These are phyloP conservation scores for Backusella westeae DNA, from an alignment of 192 early-diverging fungal genomes.

Conservation along the genomic window DNA sequence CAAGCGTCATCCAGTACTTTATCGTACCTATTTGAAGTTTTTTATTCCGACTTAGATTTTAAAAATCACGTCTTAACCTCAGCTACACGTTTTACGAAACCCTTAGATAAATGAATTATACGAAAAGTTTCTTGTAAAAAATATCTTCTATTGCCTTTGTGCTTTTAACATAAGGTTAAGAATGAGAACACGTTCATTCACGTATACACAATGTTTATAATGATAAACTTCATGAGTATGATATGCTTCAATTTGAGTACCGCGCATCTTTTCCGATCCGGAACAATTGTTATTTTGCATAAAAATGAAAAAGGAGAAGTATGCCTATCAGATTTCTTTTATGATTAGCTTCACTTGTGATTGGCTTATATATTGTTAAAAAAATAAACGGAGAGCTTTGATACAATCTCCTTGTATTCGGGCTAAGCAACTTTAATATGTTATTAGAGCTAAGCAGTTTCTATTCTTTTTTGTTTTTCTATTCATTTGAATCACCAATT, in stretches of 20 bases:
- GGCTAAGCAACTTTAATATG: neutral
- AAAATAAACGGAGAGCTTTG: neutral
- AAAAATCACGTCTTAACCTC: too few relatives aligned
- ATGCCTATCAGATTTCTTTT: neutral
- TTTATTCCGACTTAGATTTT: too few relatives aligned
- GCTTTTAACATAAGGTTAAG: neutral
- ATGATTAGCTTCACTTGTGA: neutral
- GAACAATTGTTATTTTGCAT: neutral
- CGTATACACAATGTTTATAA: neutral
- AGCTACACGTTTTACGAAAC: too few relatives aligned
- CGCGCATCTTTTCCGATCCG: neutral
- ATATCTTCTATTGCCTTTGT: neutral
- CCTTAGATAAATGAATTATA: too few relatives aligned
- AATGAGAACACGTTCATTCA: neutral
- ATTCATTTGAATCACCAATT: neutral
- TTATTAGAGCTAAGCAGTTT: neutral
- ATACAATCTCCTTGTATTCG: neutral
- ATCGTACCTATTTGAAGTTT: too few relatives aligned
- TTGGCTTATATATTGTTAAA: neutral
- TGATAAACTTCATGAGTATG: neutral
- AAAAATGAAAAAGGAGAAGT: neutral
- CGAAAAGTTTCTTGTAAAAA: too few relatives aligned
- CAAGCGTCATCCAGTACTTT: too few relatives aligned
- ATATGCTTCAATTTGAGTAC: neutral
- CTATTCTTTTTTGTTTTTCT: neutral